Percentiles rank a stretch among this genome's conserved stretches.
phyloP scores from a whole-genome alignment of 2,329 filamentous ascomycete genomes.

The Sclerotinia borealis region DNA sequence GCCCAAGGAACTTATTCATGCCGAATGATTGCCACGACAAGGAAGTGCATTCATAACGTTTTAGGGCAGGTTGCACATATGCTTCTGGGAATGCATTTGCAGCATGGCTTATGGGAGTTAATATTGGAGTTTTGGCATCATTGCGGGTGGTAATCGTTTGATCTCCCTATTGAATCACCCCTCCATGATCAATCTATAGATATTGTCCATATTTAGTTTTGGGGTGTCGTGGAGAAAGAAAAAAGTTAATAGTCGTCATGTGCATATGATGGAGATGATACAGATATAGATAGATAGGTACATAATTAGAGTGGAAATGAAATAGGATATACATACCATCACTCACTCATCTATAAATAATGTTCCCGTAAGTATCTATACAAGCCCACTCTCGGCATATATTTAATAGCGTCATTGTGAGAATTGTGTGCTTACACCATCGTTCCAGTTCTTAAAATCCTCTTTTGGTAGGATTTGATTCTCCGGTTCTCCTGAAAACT shows the following conservation, averaged over 20 bases:
- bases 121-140: constrained; percentile 2
- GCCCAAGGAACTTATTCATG: constrained; percentile 67
- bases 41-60: neutral
- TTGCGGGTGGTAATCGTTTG: neutral
- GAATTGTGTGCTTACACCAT: too few relatives aligned
- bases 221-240: neutral
- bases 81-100: neutral
- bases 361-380: neutral
- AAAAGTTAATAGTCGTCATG: neutral
- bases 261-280: neutral
- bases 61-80: neutral
- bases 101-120: neutral
- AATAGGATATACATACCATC: neutral
- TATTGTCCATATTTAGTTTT: neutral
- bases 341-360: neutral
- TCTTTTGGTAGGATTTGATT: too few relatives aligned
- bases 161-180: neutral
- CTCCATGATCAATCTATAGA: neutral
- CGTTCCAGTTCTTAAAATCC: too few relatives aligned
- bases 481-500: too few relatives aligned
- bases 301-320: neutral
- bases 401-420: too few relatives aligned
- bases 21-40: constrained; percentile 33
- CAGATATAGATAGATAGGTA: neutral
- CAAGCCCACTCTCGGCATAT: too few relatives aligned